phyloP scores from a whole-genome alignment of 2,329 filamentous ascomycete species.

The Periconia sp. region DNA sequence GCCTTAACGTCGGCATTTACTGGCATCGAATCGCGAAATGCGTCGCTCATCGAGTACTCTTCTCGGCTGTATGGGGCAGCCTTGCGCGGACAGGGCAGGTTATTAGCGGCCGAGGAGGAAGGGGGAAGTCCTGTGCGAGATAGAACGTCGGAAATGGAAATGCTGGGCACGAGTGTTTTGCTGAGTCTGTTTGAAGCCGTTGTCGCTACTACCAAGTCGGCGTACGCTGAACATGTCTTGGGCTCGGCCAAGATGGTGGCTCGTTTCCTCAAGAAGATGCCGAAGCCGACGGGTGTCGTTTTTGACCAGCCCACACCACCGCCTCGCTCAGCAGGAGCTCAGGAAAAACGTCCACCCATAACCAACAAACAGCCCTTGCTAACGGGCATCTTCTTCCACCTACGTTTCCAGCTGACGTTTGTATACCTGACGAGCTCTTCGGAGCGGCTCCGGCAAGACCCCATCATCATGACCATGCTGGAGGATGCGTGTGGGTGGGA shows the following conservation, averaged over 20 bases:
- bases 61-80: slow-evolving; percentile 19
- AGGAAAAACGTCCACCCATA: neutral
- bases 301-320: neutral
- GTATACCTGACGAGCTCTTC: slow-evolving; percentile 9
- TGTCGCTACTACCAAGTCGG: slow-evolving; percentile 15
- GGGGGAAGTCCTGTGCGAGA: neutral
- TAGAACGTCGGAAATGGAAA: slow-evolving; percentile 7
- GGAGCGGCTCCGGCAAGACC: slow-evolving; percentile 2
- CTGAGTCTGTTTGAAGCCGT: slow-evolving; percentile 23
- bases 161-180: slow-evolving; percentile 24
- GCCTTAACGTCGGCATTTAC: slow-evolving; percentile 21
- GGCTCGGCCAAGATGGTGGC: slow-evolving; percentile 23
- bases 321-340: neutral
- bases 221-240: slow-evolving; percentile 18
- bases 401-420: slow-evolving; percentile 17
- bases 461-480: slow-evolving; percentile 3
- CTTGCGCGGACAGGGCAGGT: slow-evolving; percentile 7
- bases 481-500: slow-evolving; percentile 3
- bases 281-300: neutral
- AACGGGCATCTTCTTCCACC: slow-evolving; percentile 18
- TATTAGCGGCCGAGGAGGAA: slow-evolving; percentile 4
- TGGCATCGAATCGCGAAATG: slow-evolving; percentile 14
- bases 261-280: neutral
- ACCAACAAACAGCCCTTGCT: slow-evolving; percentile 6
- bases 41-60: slow-evolving; percentile 13